Base-by-base conservation (phyloP, 2,329 filamentous ascomycete genomes). In the Cladosporium sp. region DNA sequence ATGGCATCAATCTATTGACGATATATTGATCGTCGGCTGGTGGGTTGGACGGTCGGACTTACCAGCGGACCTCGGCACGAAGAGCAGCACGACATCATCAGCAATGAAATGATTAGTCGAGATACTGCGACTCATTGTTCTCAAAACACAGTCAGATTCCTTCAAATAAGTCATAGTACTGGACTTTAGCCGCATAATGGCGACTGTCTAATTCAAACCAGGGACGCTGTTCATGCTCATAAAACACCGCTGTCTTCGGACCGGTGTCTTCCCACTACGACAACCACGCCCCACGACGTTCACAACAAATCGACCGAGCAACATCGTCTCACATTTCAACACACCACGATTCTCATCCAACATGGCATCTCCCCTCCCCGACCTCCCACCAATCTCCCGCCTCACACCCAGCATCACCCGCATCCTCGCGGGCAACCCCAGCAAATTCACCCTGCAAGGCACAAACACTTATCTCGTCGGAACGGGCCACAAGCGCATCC, bases 381-480 rank as follows among this genome's bases (percentile, higher is more conserved):
- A 80, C 17, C 80, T 97, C 13, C 85, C 86, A 4, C 84, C 88
- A 60, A 83, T 96, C 51, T 86, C 93, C 73, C 84, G 88, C 60
- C 79, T 97, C 56, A 93, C 89, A 68, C 82, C 88, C 19, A 78
- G 83, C 13, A 88, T 92, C 44, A 87, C 96, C 61, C 84, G 94
- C 57, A 89, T 99, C 61, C 79, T 97, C 17, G 94, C 88, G 58
- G 91, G 89, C 8, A 99, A 99, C 73, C 93, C 94, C 12, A 85
- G 89, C 69, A 97, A 96, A 78, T 86, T 85, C 68, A 83, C 82
- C 0, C 71, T 86, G n/a, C 84, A 86, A 80, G 84, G 83, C 80
- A 97, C 94, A 64, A 99, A 99, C 73, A 99, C 94, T 34, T 99
- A 99, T 72, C 82, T 99, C 17, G 69, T 99, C 59, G 94, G 94